Evolutionary conservation across 2,329 filamentous ascomycete genomes (phyloP), one percentile per base, ranked within the genome.

Genomic region (Fusarium tanahbumbuense): DNA sequence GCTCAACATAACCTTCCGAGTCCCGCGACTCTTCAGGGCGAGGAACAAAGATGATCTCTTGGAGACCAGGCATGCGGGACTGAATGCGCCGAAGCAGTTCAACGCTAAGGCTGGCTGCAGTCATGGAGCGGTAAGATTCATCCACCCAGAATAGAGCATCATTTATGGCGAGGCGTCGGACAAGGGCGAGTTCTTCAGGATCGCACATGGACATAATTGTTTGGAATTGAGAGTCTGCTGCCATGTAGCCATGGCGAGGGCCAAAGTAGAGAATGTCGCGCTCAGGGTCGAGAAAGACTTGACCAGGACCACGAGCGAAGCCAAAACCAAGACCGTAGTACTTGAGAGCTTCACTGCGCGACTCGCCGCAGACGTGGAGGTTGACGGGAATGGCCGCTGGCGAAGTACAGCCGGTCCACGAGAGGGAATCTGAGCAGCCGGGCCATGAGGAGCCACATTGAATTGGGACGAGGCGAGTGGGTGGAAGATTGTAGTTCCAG

Each of bases 211-310:
- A 74, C 75, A 85, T 78, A 70, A 80, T 80, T 16, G 82, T 83
- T 53, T 79, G 78, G 58, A 86, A 82, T 66, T 85, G 80, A 8
- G 83, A 78, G 59, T 81, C 79, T 53, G 83, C 79, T 22, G 81
- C 82, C 79, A 83, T 83, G 75, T 80, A 82, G 54, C 83, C 83
- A 27, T 81, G 73, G 32, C 81, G 78, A 13, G 81, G 78, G 37
- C 83, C 83, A 67, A 86, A 85, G 72, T 83, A 86, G 54, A 86
- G 76, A n/a, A 83, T 78, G 62, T 86, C 84, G 52, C 71, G 71
- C 16, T 69, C 54, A 0, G 79, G 76, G 63, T 83, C 81, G 70
- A 86, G 82, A 66, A 81, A 80, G 32, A 85, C 75, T 49, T 79
- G 78, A 30, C 82, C 82, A 8, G 80, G 78, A 3, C 77, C 77